Conservation (phyloP, 768 basidiomycete species). For the Saitozyma podzolica region DNA sequence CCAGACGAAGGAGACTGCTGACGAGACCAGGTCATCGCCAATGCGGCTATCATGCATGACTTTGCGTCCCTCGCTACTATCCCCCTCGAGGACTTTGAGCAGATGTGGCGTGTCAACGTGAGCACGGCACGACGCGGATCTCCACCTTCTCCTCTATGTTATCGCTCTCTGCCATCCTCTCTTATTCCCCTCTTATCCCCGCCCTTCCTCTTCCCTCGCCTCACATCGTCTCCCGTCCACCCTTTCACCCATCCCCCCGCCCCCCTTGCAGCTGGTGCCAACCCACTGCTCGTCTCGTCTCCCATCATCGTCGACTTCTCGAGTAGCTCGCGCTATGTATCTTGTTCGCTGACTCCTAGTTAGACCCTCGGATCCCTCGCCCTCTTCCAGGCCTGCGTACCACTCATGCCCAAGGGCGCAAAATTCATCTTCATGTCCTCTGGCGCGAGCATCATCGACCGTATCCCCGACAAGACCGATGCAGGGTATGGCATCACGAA, state of each 20-base stretch:
- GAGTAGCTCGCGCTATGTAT: not conserved
- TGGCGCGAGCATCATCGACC: constrained; percentile 35
- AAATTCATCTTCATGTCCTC: constrained; percentile 47
- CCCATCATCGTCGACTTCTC: not conserved
- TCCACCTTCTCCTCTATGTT: too few species aligned
- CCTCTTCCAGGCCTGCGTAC: constrained; percentile 37
- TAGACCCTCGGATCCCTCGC: constrained; percentile 34
- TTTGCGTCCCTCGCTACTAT: constrained; percentile 16
- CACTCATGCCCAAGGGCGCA: constrained; percentile 26
- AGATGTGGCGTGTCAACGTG: constrained; percentile 37
- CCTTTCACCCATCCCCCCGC: too few species aligned
- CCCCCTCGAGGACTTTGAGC: constrained; percentile 24
- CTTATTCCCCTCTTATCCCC: too few species aligned
- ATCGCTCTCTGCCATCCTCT: too few species aligned
- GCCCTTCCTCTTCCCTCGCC: too few species aligned
- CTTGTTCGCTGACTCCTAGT: not conserved
- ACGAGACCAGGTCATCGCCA: constrained; percentile 25
- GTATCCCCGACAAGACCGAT: constrained; percentile 33
- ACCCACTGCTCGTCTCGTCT: too few species aligned
- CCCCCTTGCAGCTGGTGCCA: too few species aligned
- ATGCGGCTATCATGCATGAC: constrained; percentile 25
- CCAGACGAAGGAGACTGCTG: not conserved
- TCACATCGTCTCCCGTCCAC: too few species aligned
- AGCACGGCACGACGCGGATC: not conserved
- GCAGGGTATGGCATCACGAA: constrained; percentile 32